phyloP scores from a whole-genome alignment of 805 yeast genomes.

The Candida peoriensis region DNA sequence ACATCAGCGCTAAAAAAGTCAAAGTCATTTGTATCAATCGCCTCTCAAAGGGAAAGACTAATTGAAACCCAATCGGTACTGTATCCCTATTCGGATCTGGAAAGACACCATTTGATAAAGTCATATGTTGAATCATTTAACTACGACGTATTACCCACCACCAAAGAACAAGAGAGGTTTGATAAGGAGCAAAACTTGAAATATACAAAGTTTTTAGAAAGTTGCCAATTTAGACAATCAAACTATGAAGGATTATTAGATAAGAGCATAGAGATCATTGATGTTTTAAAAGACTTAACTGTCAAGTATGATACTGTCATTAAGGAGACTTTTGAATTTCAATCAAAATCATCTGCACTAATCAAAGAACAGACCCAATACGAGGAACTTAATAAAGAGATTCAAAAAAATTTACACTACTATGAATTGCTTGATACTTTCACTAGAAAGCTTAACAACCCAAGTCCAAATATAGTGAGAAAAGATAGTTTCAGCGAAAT shows the following conservation, averaged over 20 bases:
- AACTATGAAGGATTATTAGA: conserved; percentile 33
- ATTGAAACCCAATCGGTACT: conserved; percentile 3
- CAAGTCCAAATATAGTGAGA: conserved; percentile 64
- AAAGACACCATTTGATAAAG: conserved; percentile 31
- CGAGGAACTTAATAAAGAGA: conserved; percentile 35
- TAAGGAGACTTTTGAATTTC: conserved; percentile 59
- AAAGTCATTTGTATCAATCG: conserved; percentile 7
- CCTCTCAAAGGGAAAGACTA: neutral
- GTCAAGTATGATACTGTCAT: conserved; percentile 53
- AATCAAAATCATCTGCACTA: conserved; percentile 46
- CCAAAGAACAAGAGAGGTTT: conserved; percentile 35
- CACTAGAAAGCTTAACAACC: conserved; percentile 61
- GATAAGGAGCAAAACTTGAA: conserved; percentile 32
- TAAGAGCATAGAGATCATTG: conserved; percentile 41
- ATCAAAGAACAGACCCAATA: conserved; percentile 41
- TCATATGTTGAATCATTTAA: conserved; percentile 35
- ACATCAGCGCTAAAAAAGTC: conserved; percentile 9
- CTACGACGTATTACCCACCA: conserved; percentile 34
- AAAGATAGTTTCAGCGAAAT: conserved; percentile 49
- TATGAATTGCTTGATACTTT: conserved; percentile 72
- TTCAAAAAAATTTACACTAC: conserved; percentile 45
- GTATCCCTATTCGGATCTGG: conserved; percentile 27
- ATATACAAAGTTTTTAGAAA: conserved; percentile 26
- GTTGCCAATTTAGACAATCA: conserved; percentile 27
- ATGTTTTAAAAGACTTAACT: conserved; percentile 42